Evolutionary conservation across 2,329 filamentous ascomycete species (phyloP).

Genomic region (Moelleriella libera): DNA sequence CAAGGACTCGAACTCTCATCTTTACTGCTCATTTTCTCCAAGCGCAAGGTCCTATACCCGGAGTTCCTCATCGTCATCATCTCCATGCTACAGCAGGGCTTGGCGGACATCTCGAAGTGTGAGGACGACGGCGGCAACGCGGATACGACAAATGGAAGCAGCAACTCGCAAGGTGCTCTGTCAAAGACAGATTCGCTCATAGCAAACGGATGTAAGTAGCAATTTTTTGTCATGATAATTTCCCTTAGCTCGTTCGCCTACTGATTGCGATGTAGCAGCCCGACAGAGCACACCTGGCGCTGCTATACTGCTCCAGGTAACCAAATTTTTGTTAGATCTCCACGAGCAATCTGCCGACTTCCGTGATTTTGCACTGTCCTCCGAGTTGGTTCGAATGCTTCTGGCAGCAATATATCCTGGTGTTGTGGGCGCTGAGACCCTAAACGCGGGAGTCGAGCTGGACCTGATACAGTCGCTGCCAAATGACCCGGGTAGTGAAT

Average conservation of each 20-base stretch:
- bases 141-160: not conserved
- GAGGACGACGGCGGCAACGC: constrained; percentile 30
- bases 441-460: constrained; percentile 76
- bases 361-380: constrained; percentile 66
- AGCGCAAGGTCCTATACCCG: constrained; percentile 54
- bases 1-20: constrained; percentile 60
- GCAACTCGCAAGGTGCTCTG: not conserved
- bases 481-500: constrained; percentile 74
- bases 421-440: constrained; percentile 71
- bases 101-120: constrained; percentile 54
- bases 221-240: too few species aligned
- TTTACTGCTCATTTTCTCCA: constrained; percentile 60
- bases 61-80: constrained; percentile 70
- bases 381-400: constrained; percentile 69
- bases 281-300: constrained; percentile 14
- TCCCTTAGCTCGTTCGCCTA: too few species aligned
- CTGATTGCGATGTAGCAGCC: not conserved
- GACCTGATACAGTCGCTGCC: constrained; percentile 67
- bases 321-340: constrained; percentile 66
- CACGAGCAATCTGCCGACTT: constrained; percentile 67
- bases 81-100: constrained; percentile 73
- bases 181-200: not conserved
- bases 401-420: constrained; percentile 74
- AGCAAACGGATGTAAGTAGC: too few species aligned
- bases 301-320: constrained; percentile 57